A percentile compares a stretch with the other conserved stretches of the same genome.
Evolutionary conservation across 1,139 yeast genomes (phyloP).

Genomic region (Eremothecium gossypii): DNA sequence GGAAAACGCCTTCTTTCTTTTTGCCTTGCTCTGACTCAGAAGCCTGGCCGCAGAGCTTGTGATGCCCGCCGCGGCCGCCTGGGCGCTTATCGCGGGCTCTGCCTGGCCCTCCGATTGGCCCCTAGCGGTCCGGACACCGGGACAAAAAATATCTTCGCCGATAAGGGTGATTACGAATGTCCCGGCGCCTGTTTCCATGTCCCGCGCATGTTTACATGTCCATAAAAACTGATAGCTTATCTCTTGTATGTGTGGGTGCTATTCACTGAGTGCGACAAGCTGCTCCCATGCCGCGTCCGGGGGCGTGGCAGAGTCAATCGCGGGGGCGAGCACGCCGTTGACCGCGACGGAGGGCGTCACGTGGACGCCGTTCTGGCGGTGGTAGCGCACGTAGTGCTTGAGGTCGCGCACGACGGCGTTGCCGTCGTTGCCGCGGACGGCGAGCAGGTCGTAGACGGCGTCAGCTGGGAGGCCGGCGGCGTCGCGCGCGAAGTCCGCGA

Average conservation of each 20-base stretch:
- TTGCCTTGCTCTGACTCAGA: no score
- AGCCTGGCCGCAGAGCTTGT: no score
- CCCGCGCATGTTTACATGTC: slow-evolving; percentile 1
- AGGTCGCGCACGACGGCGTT: slow-evolving; percentile 51
- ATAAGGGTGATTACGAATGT: no score
- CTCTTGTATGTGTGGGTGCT: no score
- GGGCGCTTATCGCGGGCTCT: no score
- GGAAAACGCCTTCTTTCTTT: no score
- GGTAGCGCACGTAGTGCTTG: slow-evolving; percentile 64
- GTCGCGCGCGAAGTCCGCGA: slow-evolving; percentile 43
- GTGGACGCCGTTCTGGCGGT: slow-evolving; percentile 72
- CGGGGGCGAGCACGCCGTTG: slow-evolving; percentile 48
- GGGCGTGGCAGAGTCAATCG: slow-evolving; percentile 38
- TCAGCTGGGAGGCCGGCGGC: slow-evolving; percentile 32
- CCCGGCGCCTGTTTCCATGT: neutral
- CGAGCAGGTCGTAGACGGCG: slow-evolving; percentile 31
- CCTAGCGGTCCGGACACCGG: no score
- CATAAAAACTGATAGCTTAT: neutral
- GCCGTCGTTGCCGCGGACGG: slow-evolving; percentile 40
- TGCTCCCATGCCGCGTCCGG: slow-evolving; percentile 10
- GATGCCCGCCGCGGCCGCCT: no score
- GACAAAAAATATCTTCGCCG: no score
- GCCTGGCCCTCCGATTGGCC: no score
- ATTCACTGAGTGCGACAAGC: no score
- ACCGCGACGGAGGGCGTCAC: slow-evolving; percentile 76